Base-by-base conservation (phyloP, 169 alveolate genomes). In the Plasmodium vivax region DNA sequence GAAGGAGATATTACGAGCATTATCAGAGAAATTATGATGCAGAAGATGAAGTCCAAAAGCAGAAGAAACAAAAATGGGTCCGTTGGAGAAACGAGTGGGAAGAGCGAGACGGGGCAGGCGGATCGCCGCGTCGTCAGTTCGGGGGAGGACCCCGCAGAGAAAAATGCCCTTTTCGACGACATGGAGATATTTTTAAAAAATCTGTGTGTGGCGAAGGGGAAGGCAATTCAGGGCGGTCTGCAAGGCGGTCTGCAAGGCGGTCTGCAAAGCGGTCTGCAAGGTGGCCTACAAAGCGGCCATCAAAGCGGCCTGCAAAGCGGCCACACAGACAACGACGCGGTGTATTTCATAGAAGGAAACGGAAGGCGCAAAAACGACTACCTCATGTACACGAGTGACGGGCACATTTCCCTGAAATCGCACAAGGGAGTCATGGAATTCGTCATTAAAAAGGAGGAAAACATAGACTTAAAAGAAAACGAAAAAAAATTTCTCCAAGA, bases 131-230 rank as follows among this genome's bases (percentile, higher is more conserved):
- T 45, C n/a, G 10, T 45, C 34, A 41, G 43, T 23, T 41, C 75
- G 74, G 23, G n/a, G 27, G 80, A 10, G 10, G 80, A 85, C 36
- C n/a, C n/a, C 34, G 16, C n/a, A 27, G 95, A 92, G 77, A 45
- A 90, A 56, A 82, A 32, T 92, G 95, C 34, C 8, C 71, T 92
- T 23, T 83, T 92, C 54, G 58, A 83, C 14, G 95, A 92, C 58
- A 19, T 92, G 5, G 85, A 92, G 71, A 47, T 92, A 68, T 92
- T 81, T 34, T 72, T 92, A 23, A 92, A 73, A 41, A 83, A 92
- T 92, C 75, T 92, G 54, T 81, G 92, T 23, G 68, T 81, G 51
- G 92, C 95, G 19, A 92, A 92, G 75, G 77, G 85, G 54, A 92
- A 92, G 79, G 68, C 92, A 12, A 23, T 92, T 45, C 80, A 83